Evolutionary conservation across 805 yeast species (phyloP).

Genomic region (Cyberlindnera japonica): DNA sequence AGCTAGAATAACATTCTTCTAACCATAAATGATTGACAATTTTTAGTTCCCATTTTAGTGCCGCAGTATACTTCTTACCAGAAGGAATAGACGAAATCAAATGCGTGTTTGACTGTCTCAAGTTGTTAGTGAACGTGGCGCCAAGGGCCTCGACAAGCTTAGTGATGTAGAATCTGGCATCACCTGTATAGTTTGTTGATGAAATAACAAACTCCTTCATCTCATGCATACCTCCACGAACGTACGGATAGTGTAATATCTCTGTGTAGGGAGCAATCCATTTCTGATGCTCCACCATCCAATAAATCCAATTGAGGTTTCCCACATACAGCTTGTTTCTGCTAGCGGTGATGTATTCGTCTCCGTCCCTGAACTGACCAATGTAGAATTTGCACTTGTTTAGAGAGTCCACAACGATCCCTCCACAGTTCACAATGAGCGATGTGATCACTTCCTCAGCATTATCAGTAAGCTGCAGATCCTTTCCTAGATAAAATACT

Average conservation of each 20-base stretch:
- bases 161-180: conserved; percentile 70
- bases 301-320: conserved; percentile 71
- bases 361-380: conserved; percentile 61
- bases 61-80: conserved; percentile 78
- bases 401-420: conserved; percentile 34
- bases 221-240: conserved; percentile 44
- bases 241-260: conserved; percentile 68
- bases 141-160: conserved; percentile 65
- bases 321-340: conserved; percentile 47
- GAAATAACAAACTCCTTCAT: conserved; percentile 56
- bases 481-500: conserved; percentile 48
- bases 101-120: conserved; percentile 65
- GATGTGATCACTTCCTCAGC: conserved; percentile 37
- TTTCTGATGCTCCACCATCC: conserved; percentile 50
- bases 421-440: conserved; percentile 54
- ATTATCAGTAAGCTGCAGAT: conserved; percentile 49
- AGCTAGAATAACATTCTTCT: conserved; percentile 68
- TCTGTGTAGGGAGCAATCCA: conserved; percentile 54
- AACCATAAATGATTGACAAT: conserved; percentile 84
- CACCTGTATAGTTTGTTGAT: conserved; percentile 82
- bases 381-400: conserved; percentile 45
- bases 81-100: conserved; percentile 60
- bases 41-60: conserved; percentile 60
- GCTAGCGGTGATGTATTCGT: conserved; percentile 46
- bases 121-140: conserved; percentile 65